Evolutionary conservation across 495 filamentous ascomycete genomes (phyloP), one percentile per base, ranked within the genome.

Genomic region (Penicillium cataractarum): DNA sequence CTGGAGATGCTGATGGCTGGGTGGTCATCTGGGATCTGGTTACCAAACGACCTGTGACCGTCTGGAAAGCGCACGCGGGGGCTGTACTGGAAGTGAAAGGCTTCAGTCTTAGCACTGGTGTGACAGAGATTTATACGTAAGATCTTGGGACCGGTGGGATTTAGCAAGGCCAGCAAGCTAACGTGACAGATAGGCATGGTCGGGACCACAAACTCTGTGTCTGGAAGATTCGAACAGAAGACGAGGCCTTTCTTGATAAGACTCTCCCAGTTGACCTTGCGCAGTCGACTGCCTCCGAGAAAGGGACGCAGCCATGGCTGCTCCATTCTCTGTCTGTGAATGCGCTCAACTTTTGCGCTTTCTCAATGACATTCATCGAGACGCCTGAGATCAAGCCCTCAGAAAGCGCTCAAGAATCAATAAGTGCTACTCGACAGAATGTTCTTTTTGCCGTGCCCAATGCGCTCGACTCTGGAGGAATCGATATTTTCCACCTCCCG

Each of bases 311-410:
- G 70, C 95, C 95, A 17, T 97, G 92, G 92, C 76, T 98, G 5
- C 76, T 97, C 35, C 86, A 96, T 79, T 84, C 90, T 33, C 74
- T 99, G 6, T 79, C 89, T 31, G 91, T 98, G 42, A 97, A 97
- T 71, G 91, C 95, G 17, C 83, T 98, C 73, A 99, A 97, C 74
- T 99, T 98, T 71, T 99, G 95, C 66, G 86, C 91, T 1, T 99
- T 99, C 71, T 85, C 90, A 4, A 84, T 86, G 65, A 58, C 69
- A 3, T 71, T 66, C 17, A 32, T 78, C 13, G 39, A 72, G 31
- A 12, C 21, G 6, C 31, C 55, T 3, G 48, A 49, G 4, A 5
- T 15, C 1, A 26, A 4, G n/a, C 10, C 44, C 19, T 26, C 46
- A 57, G 37, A 49, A 32, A 10, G 42, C 22, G 17, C 21, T 6